phyloP scores from a whole-genome alignment of 2,329 filamentous ascomycete genomes.

The Alternaria sp. region DNA sequence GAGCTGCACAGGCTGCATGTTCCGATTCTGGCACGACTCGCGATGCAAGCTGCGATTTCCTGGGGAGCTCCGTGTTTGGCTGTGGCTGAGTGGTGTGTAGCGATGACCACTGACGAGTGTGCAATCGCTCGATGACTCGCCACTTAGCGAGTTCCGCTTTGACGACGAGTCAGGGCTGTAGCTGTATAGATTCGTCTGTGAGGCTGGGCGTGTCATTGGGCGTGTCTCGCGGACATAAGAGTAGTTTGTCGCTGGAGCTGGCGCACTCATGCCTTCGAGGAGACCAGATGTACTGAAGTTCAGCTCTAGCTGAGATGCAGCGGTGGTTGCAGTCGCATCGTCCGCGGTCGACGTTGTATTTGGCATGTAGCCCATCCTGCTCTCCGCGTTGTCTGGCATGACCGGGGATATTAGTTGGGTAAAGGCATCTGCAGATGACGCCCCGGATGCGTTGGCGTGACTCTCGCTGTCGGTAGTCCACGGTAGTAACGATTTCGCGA shows the following conservation, averaged over 20 bases:
- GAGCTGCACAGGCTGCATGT: neutral
- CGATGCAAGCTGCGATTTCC: constrained; percentile 1
- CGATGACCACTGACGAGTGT: constrained; percentile 50
- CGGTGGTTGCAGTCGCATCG: constrained; percentile 10
- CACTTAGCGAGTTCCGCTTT: constrained; percentile 36
- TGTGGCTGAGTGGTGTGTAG: constrained; percentile 42
- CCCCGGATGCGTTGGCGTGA: constrained; percentile 15
- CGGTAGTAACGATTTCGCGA: constrained; percentile 27
- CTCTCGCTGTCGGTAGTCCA: constrained; percentile 25
- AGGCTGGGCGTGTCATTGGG: constrained; percentile 37
- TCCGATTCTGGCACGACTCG: constrained; percentile 7
- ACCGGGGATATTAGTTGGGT: neutral
- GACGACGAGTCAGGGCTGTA: constrained; percentile 45
- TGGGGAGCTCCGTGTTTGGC: constrained; percentile 15
- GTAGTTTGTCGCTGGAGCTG: constrained; percentile 27
- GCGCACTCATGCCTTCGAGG: constrained; percentile 27
- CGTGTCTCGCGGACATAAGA: constrained; percentile 30
- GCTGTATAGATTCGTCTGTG: constrained; percentile 48
- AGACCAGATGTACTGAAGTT: constrained; percentile 34
- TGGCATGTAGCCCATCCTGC: constrained; percentile 15
- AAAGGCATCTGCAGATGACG: constrained; percentile 14
- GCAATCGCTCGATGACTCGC: constrained; percentile 29
- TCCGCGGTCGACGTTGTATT: constrained; percentile 11
- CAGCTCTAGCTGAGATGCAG: constrained; percentile 20
- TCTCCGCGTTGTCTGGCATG: constrained; percentile 13